phyloP scores from a whole-genome alignment of 202 grass and related monocot genomes.

The Schoenoplectus tabernaemontani region DNA sequence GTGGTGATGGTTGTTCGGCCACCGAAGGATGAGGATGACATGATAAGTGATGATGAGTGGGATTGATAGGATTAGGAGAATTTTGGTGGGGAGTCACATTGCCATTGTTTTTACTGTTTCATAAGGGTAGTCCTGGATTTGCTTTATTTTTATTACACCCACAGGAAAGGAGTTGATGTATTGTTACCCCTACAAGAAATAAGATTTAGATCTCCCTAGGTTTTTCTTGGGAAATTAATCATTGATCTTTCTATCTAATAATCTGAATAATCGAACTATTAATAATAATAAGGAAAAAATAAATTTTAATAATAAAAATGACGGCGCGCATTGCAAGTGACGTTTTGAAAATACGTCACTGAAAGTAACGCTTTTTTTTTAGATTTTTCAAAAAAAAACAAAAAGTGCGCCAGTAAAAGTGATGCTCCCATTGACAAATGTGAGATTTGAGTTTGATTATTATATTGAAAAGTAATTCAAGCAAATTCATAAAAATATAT shows the following conservation, averaged over 20 bases:
- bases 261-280: too few relatives aligned
- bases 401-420: too few relatives aligned
- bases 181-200: background rate
- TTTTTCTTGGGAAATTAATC: background rate
- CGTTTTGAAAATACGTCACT: too few relatives aligned
- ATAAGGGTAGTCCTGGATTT: background rate
- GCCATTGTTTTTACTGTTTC: constrained; percentile 19
- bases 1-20: constrained; percentile 62
- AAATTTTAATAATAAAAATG: too few relatives aligned
- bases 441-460: too few relatives aligned
- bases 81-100: constrained; percentile 9
- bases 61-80: constrained; percentile 35
- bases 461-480: too few relatives aligned
- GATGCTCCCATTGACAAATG: too few relatives aligned
- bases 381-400: too few relatives aligned
- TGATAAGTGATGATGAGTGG: constrained; percentile 63
- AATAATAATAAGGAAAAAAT: background rate
- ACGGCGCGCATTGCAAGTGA: too few relatives aligned
- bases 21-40: constrained; percentile 47
- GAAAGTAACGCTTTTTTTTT: too few relatives aligned
- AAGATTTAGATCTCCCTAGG: background rate
- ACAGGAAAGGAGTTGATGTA: background rate
- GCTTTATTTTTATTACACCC: background rate
- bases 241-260: too few relatives aligned
- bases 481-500: too few relatives aligned